Evolutionary conservation across 2,329 filamentous ascomycete genomes (phyloP).

Genomic region (Rutstroemia sp.): DNA sequence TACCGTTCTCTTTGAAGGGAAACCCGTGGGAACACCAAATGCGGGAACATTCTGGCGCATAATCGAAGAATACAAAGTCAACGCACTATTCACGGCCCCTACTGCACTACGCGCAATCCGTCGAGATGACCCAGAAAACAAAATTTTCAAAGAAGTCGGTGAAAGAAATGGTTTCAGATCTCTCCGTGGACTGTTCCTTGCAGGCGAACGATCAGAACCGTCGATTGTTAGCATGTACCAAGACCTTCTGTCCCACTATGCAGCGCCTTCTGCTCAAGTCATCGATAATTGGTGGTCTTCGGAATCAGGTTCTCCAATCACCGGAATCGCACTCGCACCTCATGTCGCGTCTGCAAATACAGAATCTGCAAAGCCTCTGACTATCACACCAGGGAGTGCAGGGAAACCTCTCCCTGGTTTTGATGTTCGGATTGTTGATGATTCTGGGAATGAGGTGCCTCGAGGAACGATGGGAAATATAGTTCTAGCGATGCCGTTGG

Average conservation of each 20-base stretch:
- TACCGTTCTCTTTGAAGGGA: conserved; percentile 88
- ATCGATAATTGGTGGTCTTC: conserved; percentile 72
- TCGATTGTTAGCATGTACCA: conserved; percentile 79
- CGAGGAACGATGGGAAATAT: conserved; percentile 83
- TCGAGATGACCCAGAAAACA: conserved; percentile 73
- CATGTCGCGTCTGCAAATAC: conserved; percentile 45
- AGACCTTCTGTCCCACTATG: conserved; percentile 59
- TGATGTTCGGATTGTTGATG: conserved; percentile 77
- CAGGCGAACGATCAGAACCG: conserved; percentile 84
- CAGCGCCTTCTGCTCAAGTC: conserved; percentile 52
- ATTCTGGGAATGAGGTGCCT: conserved; percentile 65
- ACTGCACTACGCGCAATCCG: conserved; percentile 82
- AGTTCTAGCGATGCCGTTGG: conserved; percentile 73
- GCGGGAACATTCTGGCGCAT: conserved; percentile 85
- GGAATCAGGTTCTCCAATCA: conserved; percentile 62
- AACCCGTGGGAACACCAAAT: conserved; percentile 82
- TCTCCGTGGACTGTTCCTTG: conserved; percentile 72
- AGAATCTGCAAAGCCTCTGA: conserved; percentile 38
- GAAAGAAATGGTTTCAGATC: conserved; percentile 61
- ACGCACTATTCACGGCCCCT: conserved; percentile 77
- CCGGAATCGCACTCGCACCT: conserved; percentile 56
- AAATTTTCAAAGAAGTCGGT: conserved; percentile 55
- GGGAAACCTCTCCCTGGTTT: conserved; percentile 91
- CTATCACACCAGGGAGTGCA: conserved; percentile 75
- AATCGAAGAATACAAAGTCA: conserved; percentile 77